Conservation (phyloP, 768 basidiomycete species). For the Podaxis sp. region DNA sequence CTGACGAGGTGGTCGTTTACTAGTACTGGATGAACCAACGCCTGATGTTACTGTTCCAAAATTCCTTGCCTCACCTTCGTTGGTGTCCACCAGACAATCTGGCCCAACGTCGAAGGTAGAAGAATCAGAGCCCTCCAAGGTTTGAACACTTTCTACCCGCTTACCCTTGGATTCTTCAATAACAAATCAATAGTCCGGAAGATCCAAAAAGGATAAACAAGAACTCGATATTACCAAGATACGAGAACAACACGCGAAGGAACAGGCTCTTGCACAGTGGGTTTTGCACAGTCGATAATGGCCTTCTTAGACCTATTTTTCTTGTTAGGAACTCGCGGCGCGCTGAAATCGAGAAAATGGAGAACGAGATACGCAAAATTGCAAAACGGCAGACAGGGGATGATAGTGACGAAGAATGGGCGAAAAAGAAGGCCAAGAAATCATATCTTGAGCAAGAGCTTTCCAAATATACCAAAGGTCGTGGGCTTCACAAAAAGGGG, state of each 20-base stretch:
- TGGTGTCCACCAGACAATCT: conserved; percentile 16
- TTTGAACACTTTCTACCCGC: conserved; percentile 8
- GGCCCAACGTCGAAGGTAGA: conserved; percentile 13
- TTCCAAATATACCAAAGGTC: conserved; percentile 72
- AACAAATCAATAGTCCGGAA: conserved; percentile 23
- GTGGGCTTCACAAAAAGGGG: conserved; percentile 55
- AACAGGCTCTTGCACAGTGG: conserved; percentile 65
- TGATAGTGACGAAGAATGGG: conserved; percentile 64
- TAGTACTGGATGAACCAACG: conserved; percentile 39
- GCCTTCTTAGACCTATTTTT: background rate
- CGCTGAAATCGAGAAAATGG: conserved; percentile 83
- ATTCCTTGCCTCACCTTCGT: conserved; percentile 33
- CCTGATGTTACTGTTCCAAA: conserved; percentile 35
- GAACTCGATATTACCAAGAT: conserved; percentile 64
- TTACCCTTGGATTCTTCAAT: background rate
- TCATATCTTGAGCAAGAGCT: conserved; percentile 82
- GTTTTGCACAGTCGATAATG: conserved; percentile 15
- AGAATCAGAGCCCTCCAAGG: conserved; percentile 16
- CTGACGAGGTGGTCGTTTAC: background rate
- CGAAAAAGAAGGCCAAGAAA: conserved; percentile 56
- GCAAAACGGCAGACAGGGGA: conserved; percentile 56
- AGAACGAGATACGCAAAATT: conserved; percentile 82
- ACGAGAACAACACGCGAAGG: conserved; percentile 71
- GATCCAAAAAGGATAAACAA: conserved; percentile 40
- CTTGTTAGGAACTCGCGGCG: conserved; percentile 57